phyloP scores from a whole-genome alignment of 1,284 basidiomycete species.

The Thecaphora thlaspeos region DNA sequence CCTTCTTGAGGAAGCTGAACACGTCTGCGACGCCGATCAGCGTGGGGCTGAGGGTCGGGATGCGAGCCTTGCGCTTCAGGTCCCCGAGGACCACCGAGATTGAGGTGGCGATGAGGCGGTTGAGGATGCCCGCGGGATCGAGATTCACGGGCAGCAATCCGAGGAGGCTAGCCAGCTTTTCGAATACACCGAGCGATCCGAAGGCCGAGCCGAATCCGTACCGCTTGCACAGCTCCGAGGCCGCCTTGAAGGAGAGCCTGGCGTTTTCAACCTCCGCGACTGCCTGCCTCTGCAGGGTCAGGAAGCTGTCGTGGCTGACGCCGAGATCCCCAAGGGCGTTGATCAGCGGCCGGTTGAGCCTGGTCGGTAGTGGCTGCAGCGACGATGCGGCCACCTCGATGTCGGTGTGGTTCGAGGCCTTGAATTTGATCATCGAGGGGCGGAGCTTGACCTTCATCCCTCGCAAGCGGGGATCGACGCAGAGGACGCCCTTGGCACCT shows the following conservation, averaged over 20 bases:
- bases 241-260: constrained; percentile 8
- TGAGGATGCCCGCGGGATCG: constrained; percentile 7
- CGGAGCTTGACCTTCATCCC: constrained; percentile 16
- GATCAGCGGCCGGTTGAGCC: constrained; percentile 25
- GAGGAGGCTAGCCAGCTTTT: constrained; percentile 12
- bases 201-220: neutral
- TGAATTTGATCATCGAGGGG: constrained; percentile 25
- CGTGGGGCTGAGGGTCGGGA: constrained; percentile 12
- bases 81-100: constrained; percentile 24
- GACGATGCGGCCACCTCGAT: constrained; percentile 22
- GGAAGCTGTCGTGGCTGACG: constrained; percentile 5
- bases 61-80: constrained; percentile 23
- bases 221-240: constrained; percentile 9
- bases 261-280: constrained; percentile 13
- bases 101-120: constrained; percentile 14
- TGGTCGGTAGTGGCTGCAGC: constrained; percentile 11
- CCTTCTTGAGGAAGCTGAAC: constrained; percentile 13
- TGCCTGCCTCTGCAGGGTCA: constrained; percentile 13
- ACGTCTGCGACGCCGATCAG: constrained; percentile 32
- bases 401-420: constrained; percentile 13
- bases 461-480: constrained; percentile 13
- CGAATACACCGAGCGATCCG: constrained; percentile 11
- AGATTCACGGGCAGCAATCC: constrained; percentile 13
- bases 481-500: constrained; percentile 23
- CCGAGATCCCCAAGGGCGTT: constrained; percentile 26